phyloP scores from a whole-genome alignment of 345 rosid genomes.

The Acer campestre region DNA sequence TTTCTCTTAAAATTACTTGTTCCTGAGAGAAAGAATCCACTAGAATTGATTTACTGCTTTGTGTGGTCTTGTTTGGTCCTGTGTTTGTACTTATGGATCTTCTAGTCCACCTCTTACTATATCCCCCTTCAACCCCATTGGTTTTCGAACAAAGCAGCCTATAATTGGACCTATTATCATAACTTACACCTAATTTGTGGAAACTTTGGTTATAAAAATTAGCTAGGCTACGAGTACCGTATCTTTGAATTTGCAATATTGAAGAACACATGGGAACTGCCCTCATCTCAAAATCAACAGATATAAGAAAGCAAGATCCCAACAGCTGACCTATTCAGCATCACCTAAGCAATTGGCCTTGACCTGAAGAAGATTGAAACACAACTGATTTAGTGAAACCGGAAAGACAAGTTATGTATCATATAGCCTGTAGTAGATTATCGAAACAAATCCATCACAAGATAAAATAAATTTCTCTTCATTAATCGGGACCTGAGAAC shows the following conservation, averaged over 20 bases:
- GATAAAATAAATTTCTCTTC: background rate
- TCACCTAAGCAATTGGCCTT: constrained; percentile 19
- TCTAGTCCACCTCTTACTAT: constrained; percentile 57
- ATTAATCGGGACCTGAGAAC: background rate
- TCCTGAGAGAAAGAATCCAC: background rate
- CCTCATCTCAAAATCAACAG: constrained; percentile 43
- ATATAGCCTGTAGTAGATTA: background rate
- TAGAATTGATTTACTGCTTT: constrained; percentile 29
- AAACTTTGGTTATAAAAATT: constrained; percentile 47
- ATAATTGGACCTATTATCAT: constrained; percentile 34
- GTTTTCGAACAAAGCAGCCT: constrained; percentile 45
- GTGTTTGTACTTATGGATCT: constrained; percentile 53
- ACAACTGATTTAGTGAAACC: background rate
- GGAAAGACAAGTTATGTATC: background rate
- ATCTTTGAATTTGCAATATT: constrained; percentile 64
- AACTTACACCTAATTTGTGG: constrained; percentile 31
- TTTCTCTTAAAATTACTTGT: constrained; percentile 38
- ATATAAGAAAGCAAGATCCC: constrained; percentile 27
- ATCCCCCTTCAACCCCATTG: constrained; percentile 53
- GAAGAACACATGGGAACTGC: constrained; percentile 59
- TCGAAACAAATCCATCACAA: background rate
- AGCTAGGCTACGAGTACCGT: constrained; percentile 48
- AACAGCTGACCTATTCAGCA: constrained; percentile 20
- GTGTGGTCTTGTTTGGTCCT: constrained; percentile 33
- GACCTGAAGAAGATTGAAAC: constrained; percentile 35